These are phyloP conservation scores for Phytophthora kernoviae DNA, from an alignment of 352 stramenopile species.

Conservation along the genomic window DNA sequence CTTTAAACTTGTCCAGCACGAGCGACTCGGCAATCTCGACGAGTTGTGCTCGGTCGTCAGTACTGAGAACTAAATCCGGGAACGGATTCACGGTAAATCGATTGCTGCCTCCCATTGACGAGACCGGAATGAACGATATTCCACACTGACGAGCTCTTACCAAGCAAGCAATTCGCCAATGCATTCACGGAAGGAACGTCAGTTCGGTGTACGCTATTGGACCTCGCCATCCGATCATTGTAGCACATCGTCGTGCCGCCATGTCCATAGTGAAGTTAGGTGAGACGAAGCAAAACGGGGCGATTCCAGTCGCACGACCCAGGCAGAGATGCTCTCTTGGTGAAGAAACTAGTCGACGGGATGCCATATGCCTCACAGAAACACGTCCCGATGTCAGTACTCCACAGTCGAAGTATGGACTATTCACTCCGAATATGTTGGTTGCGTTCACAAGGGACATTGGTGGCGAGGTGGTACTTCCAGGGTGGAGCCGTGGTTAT, in stretches of 20 bases:
- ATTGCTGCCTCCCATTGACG: background rate
- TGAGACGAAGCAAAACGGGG: background rate
- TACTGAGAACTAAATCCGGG: background rate
- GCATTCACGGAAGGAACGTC: too few relatives aligned
- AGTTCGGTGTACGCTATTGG: background rate
- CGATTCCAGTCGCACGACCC: background rate
- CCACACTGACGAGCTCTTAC: background rate
- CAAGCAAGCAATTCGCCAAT: background rate
- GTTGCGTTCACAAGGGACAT: background rate
- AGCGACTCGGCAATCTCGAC: constrained; percentile 8
- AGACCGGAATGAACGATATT: background rate
- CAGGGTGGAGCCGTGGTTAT: background rate
- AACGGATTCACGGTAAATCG: constrained; percentile 4
- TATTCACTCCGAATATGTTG: background rate
- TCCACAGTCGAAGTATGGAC: background rate
- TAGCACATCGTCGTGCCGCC: background rate
- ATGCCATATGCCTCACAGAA: background rate
- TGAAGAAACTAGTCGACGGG: background rate
- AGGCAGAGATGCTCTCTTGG: background rate
- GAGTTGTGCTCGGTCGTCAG: constrained; percentile 15
- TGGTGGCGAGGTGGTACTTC: background rate
- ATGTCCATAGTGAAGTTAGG: background rate
- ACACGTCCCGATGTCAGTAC: background rate
- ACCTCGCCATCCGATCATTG: background rate
- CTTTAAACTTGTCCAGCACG: constrained; percentile 15